Evolutionary conservation across 805 yeast genomes (phyloP).

Genomic region (Ogataea angusta): DNA sequence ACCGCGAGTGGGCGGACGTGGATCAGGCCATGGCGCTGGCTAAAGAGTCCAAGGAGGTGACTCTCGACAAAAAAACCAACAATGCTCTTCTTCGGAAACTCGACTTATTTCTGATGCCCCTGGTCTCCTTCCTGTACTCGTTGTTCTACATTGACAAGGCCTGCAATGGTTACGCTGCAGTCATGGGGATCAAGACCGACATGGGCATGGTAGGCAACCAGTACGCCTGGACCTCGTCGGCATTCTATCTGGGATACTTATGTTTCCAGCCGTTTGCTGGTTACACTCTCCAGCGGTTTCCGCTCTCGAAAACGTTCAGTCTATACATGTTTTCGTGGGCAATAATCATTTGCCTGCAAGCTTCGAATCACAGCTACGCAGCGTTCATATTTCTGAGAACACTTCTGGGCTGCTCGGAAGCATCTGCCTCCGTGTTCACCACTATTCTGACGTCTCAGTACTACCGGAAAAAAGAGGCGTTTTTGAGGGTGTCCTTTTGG

Average conservation of each 20-base stretch:
- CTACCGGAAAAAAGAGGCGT: conserved; percentile 32
- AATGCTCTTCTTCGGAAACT: conserved; percentile 36
- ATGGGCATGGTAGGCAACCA: conserved; percentile 45
- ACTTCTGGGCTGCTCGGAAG: conserved; percentile 44
- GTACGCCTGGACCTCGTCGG: conserved; percentile 34
- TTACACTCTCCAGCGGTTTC: conserved; percentile 44
- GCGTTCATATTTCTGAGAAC: conserved; percentile 46
- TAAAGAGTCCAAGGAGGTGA: conserved; percentile 14
- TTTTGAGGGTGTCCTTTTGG: conserved; percentile 30
- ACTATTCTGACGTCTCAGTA: conserved; percentile 37
- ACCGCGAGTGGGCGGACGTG: conserved; percentile 25
- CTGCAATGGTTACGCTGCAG: conserved; percentile 51
- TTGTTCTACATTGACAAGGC: conserved; percentile 61
- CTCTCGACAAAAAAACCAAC: conserved; percentile 21
- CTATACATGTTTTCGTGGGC: conserved; percentile 52
- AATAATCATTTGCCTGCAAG: conserved; percentile 41
- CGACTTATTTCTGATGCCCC: conserved; percentile 48
- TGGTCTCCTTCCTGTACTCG: conserved; percentile 48
- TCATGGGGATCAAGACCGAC: conserved; percentile 53
- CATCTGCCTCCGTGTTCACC: conserved; percentile 32
- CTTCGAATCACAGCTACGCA: conserved; percentile 41
- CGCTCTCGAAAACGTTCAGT: conserved; percentile 45
- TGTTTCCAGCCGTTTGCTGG: conserved; percentile 53
- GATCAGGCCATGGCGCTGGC: conserved; percentile 39
- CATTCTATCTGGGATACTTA: conserved; percentile 40